These are phyloP conservation scores for Suhomyces yuchorum DNA, from an alignment of 1,139 yeast species.

Conservation along the genomic window DNA sequence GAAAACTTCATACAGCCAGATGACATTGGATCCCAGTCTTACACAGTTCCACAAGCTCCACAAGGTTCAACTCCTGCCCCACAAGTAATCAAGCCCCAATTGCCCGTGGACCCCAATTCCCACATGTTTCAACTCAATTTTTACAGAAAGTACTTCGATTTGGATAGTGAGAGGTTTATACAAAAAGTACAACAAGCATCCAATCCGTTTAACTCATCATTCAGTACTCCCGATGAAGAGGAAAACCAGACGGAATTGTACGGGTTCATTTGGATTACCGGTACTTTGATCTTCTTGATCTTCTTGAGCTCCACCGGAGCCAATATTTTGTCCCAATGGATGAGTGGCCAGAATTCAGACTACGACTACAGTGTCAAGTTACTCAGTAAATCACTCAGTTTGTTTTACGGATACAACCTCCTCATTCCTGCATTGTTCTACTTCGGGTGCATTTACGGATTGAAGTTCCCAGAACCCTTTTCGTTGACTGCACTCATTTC, in stretches of 20 bases:
- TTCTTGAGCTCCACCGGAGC: constrained; percentile 71
- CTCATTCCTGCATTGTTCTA: constrained; percentile 60
- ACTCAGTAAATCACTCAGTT: constrained; percentile 63
- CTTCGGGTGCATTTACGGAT: constrained; percentile 44
- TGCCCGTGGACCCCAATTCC: constrained; percentile 24
- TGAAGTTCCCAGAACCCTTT: constrained; percentile 44
- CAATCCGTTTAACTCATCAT: constrained; percentile 44
- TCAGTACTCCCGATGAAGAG: constrained; percentile 27
- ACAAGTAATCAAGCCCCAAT: constrained; percentile 24
- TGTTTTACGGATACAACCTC: constrained; percentile 74
- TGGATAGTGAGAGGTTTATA: constrained; percentile 62
- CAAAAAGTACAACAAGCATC: constrained; percentile 43
- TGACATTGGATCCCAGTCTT: constrained; percentile 16
- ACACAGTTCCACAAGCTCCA: neutral
- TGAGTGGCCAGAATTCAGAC: constrained; percentile 40
- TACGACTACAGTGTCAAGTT: constrained; percentile 63
- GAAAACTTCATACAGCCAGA: constrained; percentile 23
- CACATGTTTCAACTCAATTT: constrained; percentile 57
- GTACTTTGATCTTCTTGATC: constrained; percentile 69
- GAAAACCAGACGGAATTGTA: constrained; percentile 62
- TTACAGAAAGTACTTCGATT: constrained; percentile 62
- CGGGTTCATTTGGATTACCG: constrained; percentile 85
- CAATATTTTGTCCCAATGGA: constrained; percentile 49
- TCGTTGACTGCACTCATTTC: constrained; percentile 51
- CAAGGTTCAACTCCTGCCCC: constrained; percentile 17